These are phyloP conservation scores for Epicoccum nigrum DNA, from an alignment of 2,329 filamentous ascomycete genomes.

Conservation along the genomic window DNA sequence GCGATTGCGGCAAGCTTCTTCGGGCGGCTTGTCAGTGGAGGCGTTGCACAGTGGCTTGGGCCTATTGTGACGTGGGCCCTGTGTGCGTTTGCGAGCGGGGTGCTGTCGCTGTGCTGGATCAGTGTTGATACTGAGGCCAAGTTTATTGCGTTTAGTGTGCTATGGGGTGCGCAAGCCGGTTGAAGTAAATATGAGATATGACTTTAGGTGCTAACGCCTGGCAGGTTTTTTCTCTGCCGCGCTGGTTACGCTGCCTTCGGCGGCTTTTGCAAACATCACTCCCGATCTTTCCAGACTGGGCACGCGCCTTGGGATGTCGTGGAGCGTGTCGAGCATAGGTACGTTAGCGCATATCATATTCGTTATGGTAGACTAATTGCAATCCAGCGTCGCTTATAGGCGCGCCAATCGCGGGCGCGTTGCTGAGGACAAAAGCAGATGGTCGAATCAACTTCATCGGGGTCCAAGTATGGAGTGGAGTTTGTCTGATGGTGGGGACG, in stretches of 20 bases:
- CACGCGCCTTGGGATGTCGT: slow-evolving; percentile 47
- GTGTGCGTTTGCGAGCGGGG: slow-evolving; percentile 36
- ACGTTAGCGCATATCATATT: neutral
- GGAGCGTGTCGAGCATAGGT: slow-evolving; percentile 42
- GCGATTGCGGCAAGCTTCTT: slow-evolving; percentile 45
- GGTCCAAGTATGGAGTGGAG: slow-evolving; percentile 44
- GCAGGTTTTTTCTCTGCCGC: slow-evolving; percentile 46
- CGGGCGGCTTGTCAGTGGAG: slow-evolving; percentile 37
- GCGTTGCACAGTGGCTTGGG: slow-evolving; percentile 42
- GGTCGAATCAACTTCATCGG: slow-evolving; percentile 38
- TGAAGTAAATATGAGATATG: neutral
- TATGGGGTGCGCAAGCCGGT: slow-evolving; percentile 39
- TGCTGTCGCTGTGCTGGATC: slow-evolving; percentile 43
- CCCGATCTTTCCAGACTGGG: slow-evolving; percentile 45
- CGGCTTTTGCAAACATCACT: slow-evolving; percentile 46
- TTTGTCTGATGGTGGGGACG: slow-evolving; percentile 41
- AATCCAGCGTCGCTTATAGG: slow-evolving; percentile 41
- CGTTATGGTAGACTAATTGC: neutral
- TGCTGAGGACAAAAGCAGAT: slow-evolving; percentile 32
- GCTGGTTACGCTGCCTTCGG: slow-evolving; percentile 46
- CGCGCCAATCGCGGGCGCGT: slow-evolving; percentile 44
- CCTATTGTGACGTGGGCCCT: slow-evolving; percentile 43
- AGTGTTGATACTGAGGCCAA: slow-evolving; percentile 34
- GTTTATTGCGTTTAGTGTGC: slow-evolving; percentile 43
- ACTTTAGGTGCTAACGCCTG: neutral